Evolutionary conservation across 129 eudicot genomes (phyloP), one percentile per base, ranked within the genome.

Genomic region (Mikania micrantha): DNA sequence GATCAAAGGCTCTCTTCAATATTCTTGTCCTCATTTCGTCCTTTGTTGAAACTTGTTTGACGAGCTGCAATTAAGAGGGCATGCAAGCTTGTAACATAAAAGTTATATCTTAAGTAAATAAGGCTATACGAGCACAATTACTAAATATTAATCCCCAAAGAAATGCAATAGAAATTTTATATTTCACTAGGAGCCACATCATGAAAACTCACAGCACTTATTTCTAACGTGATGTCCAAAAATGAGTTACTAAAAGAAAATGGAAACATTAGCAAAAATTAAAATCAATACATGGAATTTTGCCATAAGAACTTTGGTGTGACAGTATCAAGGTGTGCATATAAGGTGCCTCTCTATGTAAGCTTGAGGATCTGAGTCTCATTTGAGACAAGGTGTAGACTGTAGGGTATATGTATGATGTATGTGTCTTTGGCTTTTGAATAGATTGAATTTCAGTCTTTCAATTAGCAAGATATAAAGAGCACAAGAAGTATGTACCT

Each of bases 1-100:
- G 77, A 81, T 65, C 52, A 78, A 93, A 93, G 68, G 98, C 98
- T 77, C 86, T 88, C 76, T 21, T 50, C 81, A 93, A 76, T 80
- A 86, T 83, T 76, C 88, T 73, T 77, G 39, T 82, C 85, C 95
- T 86, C 76, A 73, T 69, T 52, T 67, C 79, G 64, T 93, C 98
- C 82, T 84, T 84, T 72, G 75, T 83, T 72, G 40, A 47, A 54
- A 93, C 85, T 83, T 88, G 96, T 74, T 88, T 86, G 29, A 70
- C 98, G 22, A 93, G 88, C 96, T 93, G 86, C 63, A 60, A 8
- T 38, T n/a, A 66, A 63, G 42, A 62, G 64, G 36, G 64, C 32
- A 66, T 40, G 64, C 60, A 77, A 72, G 70, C 74, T 44, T 64
- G 59, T 54, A 36, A 27, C 21, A 3, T 50, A 58, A 53, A 71